Conservation (phyloP, 2,329 filamentous ascomycete genomes). For the Byssothecium circinans region DNA sequence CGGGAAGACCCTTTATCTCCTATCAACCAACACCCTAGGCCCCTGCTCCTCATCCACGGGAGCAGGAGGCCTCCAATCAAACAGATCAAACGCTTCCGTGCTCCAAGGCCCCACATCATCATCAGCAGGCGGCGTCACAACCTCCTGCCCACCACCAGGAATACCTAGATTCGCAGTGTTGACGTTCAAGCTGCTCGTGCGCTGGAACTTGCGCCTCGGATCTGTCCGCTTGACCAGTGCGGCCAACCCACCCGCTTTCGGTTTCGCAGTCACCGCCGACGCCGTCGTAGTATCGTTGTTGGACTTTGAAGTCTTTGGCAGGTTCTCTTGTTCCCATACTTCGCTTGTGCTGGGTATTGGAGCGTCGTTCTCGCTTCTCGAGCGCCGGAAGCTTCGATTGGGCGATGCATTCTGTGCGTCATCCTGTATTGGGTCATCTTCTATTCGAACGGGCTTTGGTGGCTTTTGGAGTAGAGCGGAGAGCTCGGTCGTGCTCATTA, state of each 20-base stretch:
- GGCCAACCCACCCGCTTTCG: conserved; percentile 22
- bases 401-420: conserved; percentile 9
- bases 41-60: conserved; percentile 9
- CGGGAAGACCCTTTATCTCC: too few species aligned
- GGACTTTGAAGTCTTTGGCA: conserved; percentile 13
- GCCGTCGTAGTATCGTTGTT: conserved; percentile 1
- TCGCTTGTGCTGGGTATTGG: conserved; percentile 32
- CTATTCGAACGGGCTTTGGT: conserved; percentile 9
- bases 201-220: conserved; percentile 31
- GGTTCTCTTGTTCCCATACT: conserved; percentile 34
- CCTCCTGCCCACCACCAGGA: conserved; percentile 17
- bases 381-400: conserved; percentile 27
- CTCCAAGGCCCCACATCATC: conserved; percentile 68
- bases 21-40: conserved; percentile 15
- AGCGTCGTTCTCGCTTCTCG: conserved; percentile 34
- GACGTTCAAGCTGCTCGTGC: conserved; percentile 31
- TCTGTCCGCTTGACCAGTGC: conserved; percentile 36
- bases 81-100: conserved; percentile 66
- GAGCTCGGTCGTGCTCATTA: conserved; percentile 35
- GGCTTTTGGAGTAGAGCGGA: conserved; percentile 27
- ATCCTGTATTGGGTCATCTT: conserved; percentile 31
- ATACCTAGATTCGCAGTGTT: conserved; percentile 14
- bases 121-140: conserved; percentile 47
- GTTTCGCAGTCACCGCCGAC: background rate
- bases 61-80: conserved; percentile 61